Evolutionary conservation across 164 flowering plant species (phyloP).

Genomic region (Platanus orientalis): DNA sequence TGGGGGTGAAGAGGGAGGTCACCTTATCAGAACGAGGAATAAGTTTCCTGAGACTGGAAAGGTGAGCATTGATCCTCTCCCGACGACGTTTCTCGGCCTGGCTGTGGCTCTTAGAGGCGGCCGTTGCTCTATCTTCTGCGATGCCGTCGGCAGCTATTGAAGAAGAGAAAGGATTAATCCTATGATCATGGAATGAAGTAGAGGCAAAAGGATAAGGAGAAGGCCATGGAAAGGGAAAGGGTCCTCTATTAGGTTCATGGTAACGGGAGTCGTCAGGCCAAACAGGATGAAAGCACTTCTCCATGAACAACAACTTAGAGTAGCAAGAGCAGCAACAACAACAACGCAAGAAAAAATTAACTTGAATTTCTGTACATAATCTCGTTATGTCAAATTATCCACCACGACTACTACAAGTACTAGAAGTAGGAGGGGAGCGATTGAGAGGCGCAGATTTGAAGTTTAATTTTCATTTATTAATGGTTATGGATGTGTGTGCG

Average conservation of each 20-base stretch:
- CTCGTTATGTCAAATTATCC: too few species aligned
- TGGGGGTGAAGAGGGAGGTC: too few species aligned
- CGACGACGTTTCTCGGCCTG: constrained; percentile 80
- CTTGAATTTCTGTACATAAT: too few species aligned
- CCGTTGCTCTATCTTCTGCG: constrained; percentile 25
- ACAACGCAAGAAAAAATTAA: too few species aligned
- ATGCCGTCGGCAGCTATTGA: constrained; percentile 17
- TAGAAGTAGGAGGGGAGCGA: too few species aligned
- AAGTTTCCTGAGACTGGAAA: constrained; percentile 53
- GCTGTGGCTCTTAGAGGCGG: constrained; percentile 61
- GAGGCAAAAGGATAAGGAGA: constrained; percentile 5
- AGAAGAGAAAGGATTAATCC: constrained; percentile 23
- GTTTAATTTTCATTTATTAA: too few species aligned
- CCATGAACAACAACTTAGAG: constrained; percentile 19
- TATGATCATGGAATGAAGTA: constrained; percentile 15
- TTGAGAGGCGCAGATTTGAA: too few species aligned
- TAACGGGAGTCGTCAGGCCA: constrained; percentile 25
- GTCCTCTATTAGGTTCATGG: constrained; percentile 9
- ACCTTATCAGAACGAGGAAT: constrained; percentile 75
- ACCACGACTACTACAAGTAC: too few species aligned
- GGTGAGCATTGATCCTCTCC: constrained; percentile 70
- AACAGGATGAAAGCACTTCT: constrained; percentile 17
- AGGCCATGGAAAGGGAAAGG: constrained; percentile 22
- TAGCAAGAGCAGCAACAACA: neutral
- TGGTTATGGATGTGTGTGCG: too few species aligned